These are phyloP conservation scores for Lodderomyces parapsilosis DNA, from an alignment of 1,139 yeast species.

Conservation along the genomic window DNA sequence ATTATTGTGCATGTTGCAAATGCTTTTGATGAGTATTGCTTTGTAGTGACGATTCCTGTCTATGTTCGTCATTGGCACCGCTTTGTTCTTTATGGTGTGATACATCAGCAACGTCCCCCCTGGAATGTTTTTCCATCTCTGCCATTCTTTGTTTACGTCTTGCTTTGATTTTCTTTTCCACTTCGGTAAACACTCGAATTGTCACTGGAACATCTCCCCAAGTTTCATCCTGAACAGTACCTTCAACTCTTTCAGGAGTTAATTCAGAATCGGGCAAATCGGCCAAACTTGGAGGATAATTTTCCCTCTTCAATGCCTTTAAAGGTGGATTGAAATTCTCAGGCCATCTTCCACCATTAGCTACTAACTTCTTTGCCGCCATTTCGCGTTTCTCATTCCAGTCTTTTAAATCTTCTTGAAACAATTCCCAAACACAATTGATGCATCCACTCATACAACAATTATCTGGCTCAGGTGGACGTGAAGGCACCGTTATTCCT, in stretches of 20 bases:
- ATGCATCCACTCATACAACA: constrained; percentile 98
- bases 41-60: background rate
- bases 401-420: constrained; percentile 80
- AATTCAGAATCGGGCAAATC: constrained; percentile 25
- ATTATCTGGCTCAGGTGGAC: constrained; percentile 88
- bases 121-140: background rate
- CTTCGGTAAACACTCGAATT: constrained; percentile 78
- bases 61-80: background rate
- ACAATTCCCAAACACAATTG: constrained; percentile 95
- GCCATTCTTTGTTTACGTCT: constrained; percentile 2
- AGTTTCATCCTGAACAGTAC: constrained; percentile 30
- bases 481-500: constrained; percentile 74
- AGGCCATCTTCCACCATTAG: constrained; percentile 71
- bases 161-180: constrained; percentile 62
- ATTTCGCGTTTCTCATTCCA: constrained; percentile 63
- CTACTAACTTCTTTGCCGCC: constrained; percentile 59
- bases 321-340: constrained; percentile 72
- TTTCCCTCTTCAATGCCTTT: constrained; percentile 27
- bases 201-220: constrained; percentile 77
- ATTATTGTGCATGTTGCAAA: background rate
- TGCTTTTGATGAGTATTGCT: constrained; percentile 1
- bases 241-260: constrained; percentile 12
- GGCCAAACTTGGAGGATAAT: constrained; percentile 30
- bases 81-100: background rate
- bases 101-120: background rate